Evolutionary conservation across 306 rosid species (phyloP), one percentile per base, ranked within the genome.

Genomic region (Luffa aegyptiaca): DNA sequence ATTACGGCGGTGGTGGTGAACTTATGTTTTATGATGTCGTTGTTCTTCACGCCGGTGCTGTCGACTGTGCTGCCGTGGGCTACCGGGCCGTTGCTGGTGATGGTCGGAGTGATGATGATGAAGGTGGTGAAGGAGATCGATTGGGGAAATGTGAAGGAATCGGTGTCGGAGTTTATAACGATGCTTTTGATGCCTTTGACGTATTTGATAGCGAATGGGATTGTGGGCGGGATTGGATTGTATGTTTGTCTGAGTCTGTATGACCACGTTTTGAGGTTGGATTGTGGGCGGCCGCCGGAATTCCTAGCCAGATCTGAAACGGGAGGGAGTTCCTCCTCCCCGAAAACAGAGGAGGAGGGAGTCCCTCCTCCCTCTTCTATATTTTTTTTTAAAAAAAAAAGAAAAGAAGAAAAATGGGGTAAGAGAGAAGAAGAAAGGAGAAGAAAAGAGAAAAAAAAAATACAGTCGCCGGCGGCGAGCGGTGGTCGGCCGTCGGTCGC

Each of bases 81-180:
- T 1, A 83, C 89, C 12, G 99, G 99, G 10, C 96, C 99, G 55
- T 93, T 98, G 26, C 80, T 95, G 3, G 92, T 95, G 37, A 77
- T 95, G 89, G 99, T 95, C 58, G 98, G 99, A n/a, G 97, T 88
- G 79, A 93, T 93, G 96, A 95, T 89, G 99, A 93, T 93, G 96
- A 93, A 86, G 85, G 96, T 87, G 78, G 97, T 91, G 84, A 91
- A 85, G 88, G 96, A 93, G 77, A 90, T 95, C n/a, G 85, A 95
- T 3, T 95, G 99, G 98, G 85, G 2, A 2, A 82, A 91, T 55
- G 81, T 82, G 72, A 93, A 88, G 72, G 93, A 87, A 1, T 91
- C 97, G 6, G 91, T 80, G 45, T 94, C 99, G 37, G 99, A 94
- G 51, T 95, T 95, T 80, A 83, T 87, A 11, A 91, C 96, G 41